Evolutionary conservation across 495 filamentous ascomycete genomes (phyloP).

Genomic region (Pseudoneurospora amorphoporcata): DNA sequence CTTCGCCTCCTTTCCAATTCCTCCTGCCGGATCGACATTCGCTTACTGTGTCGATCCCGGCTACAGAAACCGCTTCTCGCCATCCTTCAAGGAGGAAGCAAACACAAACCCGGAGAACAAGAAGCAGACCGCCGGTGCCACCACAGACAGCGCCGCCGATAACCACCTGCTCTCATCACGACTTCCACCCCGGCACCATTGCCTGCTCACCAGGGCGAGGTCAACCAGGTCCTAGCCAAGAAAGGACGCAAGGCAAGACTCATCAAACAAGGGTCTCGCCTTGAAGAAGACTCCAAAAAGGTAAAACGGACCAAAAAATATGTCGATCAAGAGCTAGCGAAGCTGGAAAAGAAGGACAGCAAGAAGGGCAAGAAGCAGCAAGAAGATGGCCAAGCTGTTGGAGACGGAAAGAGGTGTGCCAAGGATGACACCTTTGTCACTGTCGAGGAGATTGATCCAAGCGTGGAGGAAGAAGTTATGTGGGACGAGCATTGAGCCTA

Average conservation of each 20-base stretch:
- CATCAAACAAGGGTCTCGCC: not conserved
- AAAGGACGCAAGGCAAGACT: not conserved
- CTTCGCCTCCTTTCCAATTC: not conserved
- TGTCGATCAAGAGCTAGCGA: not conserved
- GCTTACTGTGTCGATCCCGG: not conserved
- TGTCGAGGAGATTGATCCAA: too few relatives aligned
- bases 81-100: not conserved
- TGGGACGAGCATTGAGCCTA: too few relatives aligned
- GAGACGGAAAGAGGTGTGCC: not conserved
- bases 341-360: not conserved
- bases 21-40: not conserved
- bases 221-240: rapidly evolving
- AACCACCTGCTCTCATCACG: not conserved
- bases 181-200: not conserved
- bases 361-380: not conserved
- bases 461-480: too few relatives aligned
- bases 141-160: not conserved
- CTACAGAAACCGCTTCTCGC: not conserved
- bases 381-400: not conserved
- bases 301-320: not conserved
- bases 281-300: not conserved
- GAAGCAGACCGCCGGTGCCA: not conserved
- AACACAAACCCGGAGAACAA: not conserved
- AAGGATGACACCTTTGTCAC: too few relatives aligned
- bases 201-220: not conserved